Conservation (phyloP, 2,329 filamentous ascomycete species). For the Clonostachys byssicola region DNA sequence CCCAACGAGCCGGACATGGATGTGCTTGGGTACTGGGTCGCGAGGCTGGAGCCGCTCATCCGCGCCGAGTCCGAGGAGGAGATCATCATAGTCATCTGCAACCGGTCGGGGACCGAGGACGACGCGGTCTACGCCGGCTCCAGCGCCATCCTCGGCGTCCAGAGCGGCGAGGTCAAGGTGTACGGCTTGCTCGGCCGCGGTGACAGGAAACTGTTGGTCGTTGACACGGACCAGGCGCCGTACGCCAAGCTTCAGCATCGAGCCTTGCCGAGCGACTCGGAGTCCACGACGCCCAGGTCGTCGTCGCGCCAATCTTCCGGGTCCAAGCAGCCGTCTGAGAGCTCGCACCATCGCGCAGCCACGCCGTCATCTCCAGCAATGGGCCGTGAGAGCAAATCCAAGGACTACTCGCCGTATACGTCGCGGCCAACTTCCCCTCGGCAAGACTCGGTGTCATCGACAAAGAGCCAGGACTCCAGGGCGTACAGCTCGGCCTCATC, state of each 20-base stretch:
- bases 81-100: slow-evolving; percentile 66
- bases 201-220: slow-evolving; percentile 62
- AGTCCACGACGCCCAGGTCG: no score
- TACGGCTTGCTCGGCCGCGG: slow-evolving; percentile 70
- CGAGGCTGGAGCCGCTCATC: slow-evolving; percentile 65
- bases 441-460: no score
- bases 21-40: slow-evolving; percentile 72
- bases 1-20: slow-evolving; percentile 65
- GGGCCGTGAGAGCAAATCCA: no score
- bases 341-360: no score
- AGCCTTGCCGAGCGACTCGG: slow-evolving; percentile 9
- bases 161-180: slow-evolving; percentile 59
- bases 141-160: slow-evolving; percentile 65
- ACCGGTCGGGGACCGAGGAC: slow-evolving; percentile 64
- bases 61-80: slow-evolving; percentile 47
- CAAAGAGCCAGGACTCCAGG: no score
- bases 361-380: no score
- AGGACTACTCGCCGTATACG: no score
- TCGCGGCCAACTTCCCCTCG: no score
- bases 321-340: no score
- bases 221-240: slow-evolving; percentile 51
- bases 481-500: no score
- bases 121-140: slow-evolving; percentile 69
- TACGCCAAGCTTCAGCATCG: slow-evolving; percentile 37
- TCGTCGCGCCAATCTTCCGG: no score